Percentiles rank a stretch among this genome's conserved stretches.
phyloP scores from a whole-genome alignment of 176 grass and related monocot species.

The Cymbopogon citratus region DNA sequence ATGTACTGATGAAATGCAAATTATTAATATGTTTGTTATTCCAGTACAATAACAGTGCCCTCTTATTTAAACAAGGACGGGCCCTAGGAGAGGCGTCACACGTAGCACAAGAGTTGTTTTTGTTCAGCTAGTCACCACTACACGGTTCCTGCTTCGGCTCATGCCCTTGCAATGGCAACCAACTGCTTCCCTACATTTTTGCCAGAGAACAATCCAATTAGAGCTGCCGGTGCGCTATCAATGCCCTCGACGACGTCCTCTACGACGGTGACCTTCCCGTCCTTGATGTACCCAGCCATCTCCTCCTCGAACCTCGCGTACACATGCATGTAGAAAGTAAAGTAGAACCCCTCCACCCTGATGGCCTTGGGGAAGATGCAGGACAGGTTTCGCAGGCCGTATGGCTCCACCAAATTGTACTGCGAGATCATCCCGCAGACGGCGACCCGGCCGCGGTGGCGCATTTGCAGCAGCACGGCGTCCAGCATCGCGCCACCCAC shows the following conservation, averaged over 20 bases:
- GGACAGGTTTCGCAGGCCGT: constrained; percentile 39
- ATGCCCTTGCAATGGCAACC: constrained; percentile 14
- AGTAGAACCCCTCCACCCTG: constrained; percentile 32
- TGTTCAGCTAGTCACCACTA: too few relatives aligned
- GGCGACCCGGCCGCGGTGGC: constrained; percentile 12
- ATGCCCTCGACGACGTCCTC: constrained; percentile 49
- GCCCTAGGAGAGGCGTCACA: too few relatives aligned
- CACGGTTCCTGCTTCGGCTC: too few relatives aligned
- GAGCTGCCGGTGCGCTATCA: constrained; percentile 39
- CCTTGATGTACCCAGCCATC: too few relatives aligned
- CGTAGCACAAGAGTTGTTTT: too few relatives aligned
- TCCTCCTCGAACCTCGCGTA: constrained; percentile 22
- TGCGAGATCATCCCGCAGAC: constrained; percentile 61
- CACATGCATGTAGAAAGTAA: not conserved
- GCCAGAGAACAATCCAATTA: constrained; percentile 43
- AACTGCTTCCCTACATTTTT: constrained; percentile 49
- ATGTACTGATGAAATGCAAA: too few relatives aligned
- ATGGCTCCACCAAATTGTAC: constrained; percentile 34
- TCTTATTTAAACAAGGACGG: too few relatives aligned
- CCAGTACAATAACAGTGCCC: too few relatives aligned
- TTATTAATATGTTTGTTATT: too few relatives aligned
- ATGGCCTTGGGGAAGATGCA: constrained; percentile 9
- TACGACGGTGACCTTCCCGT: constrained; percentile 31
- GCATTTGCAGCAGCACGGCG: constrained; percentile 41
- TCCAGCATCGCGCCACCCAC: constrained; percentile 23